A percentile compares a stretch with the other conserved stretches of the same genome.
phyloP scores from a whole-genome alignment of 2,329 filamentous ascomycete species.

The Kalaharituber pfeilii region DNA sequence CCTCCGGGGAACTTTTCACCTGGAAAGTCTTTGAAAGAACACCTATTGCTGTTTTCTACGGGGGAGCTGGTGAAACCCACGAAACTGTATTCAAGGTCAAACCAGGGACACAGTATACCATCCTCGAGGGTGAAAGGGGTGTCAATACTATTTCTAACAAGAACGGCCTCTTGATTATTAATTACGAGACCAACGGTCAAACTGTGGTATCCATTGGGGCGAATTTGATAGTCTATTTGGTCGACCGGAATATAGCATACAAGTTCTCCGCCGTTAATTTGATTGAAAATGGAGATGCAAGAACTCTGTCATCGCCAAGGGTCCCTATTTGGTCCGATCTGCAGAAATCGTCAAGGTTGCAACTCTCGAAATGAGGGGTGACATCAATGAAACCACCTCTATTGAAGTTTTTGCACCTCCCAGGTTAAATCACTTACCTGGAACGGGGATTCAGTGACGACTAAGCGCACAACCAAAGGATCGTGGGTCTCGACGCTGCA shows the following conservation, averaged over 20 bases:
- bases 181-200: slow-evolving; percentile 39
- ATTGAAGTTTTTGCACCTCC: slow-evolving; percentile 49
- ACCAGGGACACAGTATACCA: slow-evolving; percentile 4
- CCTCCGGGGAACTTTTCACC: slow-evolving; percentile 51
- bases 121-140: slow-evolving; percentile 3
- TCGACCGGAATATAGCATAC: slow-evolving; percentile 46
- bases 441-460: slow-evolving; percentile 35
- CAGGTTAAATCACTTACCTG: slow-evolving; percentile 40
- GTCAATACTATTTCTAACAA: not conserved
- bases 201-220: slow-evolving; percentile 35
- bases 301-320: slow-evolving; percentile 42
- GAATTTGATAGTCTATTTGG: slow-evolving; percentile 38
- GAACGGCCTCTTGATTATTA: slow-evolving; percentile 33
- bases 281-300: slow-evolving; percentile 27
- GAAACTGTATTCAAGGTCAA: slow-evolving; percentile 35
- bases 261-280: slow-evolving; percentile 50
- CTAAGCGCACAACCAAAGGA: slow-evolving; percentile 30
- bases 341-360: slow-evolving; percentile 36
- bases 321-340: slow-evolving; percentile 46
- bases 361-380: slow-evolving; percentile 47
- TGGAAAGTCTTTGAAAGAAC: slow-evolving; percentile 46
- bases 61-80: slow-evolving; percentile 43
- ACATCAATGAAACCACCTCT: slow-evolving; percentile 51
- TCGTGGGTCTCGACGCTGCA: slow-evolving; percentile 36
- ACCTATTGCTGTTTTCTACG: slow-evolving; percentile 47